A percentile compares a stretch with the other conserved stretches of the same genome.
These are phyloP conservation scores for Rubus idaeus DNA, from an alignment of 306 rosid species.

Conservation along the genomic window DNA sequence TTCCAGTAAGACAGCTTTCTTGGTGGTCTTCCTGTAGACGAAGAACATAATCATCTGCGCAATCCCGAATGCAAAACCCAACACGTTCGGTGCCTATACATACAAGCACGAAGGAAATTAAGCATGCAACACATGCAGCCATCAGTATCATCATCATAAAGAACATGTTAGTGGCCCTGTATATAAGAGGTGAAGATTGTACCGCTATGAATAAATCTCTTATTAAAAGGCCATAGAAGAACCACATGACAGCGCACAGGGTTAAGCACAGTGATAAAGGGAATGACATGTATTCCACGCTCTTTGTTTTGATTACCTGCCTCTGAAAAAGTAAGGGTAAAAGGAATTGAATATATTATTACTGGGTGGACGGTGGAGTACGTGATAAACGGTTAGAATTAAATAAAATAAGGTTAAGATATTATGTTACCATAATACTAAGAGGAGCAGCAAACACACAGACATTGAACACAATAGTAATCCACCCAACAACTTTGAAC, in stretches of 20 bases:
- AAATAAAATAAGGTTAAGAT: background rate
- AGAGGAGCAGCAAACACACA: slow-evolving; percentile 52
- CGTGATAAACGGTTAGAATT: background rate
- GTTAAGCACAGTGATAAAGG: slow-evolving; percentile 38
- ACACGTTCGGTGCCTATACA: slow-evolving; percentile 37
- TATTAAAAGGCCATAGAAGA: slow-evolving; percentile 39
- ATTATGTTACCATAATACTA: slow-evolving; percentile 37
- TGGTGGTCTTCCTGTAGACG: slow-evolving; percentile 24
- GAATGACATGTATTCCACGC: slow-evolving; percentile 45
- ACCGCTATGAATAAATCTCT: slow-evolving; percentile 40
- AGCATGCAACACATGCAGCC: background rate
- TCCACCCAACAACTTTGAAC: slow-evolving; percentile 38
- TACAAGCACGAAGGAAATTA: background rate
- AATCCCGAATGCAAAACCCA: slow-evolving; percentile 37
- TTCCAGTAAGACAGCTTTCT: slow-evolving; percentile 19
- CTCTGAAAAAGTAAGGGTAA: background rate
- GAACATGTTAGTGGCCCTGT: background rate
- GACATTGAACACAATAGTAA: slow-evolving; percentile 34
- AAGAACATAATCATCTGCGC: slow-evolving; percentile 39
- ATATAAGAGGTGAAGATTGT: background rate
- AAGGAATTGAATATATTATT: background rate
- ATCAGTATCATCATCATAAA: background rate
- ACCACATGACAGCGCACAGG: slow-evolving; percentile 34
- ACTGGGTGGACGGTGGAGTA: background rate
- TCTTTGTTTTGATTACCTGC: slow-evolving; percentile 27